Percentiles rank a stretch among this genome's conserved stretches.
phyloP scores from a whole-genome alignment of 1,139 yeast genomes.

The Entelexis paramagnoliae region DNA sequence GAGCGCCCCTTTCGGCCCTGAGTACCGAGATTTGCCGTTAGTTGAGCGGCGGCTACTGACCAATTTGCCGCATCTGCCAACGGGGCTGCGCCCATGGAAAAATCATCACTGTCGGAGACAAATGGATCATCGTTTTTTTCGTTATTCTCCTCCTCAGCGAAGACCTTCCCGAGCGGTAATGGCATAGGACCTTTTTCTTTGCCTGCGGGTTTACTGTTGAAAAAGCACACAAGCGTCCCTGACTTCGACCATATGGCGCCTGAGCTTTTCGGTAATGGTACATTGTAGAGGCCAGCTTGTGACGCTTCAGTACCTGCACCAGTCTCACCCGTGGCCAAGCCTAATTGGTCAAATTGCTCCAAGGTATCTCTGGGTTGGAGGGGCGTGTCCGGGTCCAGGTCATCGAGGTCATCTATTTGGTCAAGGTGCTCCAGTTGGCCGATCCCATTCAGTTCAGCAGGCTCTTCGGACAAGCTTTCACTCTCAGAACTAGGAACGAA shows the following conservation, averaged over 20 bases:
- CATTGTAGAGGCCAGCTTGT: constrained; percentile 44
- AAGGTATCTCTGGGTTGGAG: background rate
- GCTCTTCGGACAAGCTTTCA: background rate
- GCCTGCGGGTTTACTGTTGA: constrained; percentile 28
- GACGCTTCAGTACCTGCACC: background rate
- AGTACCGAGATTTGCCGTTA: constrained; percentile 4
- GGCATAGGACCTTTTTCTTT: constrained; percentile 22
- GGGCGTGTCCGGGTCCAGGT: background rate
- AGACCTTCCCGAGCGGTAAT: constrained; percentile 22
- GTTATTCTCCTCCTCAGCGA: constrained; percentile 22
- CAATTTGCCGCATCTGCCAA: constrained; percentile 11
- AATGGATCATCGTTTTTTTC: constrained; percentile 24
- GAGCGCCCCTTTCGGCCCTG: background rate
- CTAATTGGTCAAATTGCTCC: constrained; percentile 1
- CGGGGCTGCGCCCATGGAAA: constrained; percentile 11
- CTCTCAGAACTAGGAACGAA: background rate
- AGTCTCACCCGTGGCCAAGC: background rate
- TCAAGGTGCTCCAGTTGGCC: constrained; percentile 4
- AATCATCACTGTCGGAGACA: constrained; percentile 26
- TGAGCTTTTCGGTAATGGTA: constrained; percentile 88
- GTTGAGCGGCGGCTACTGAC: constrained; percentile 20
- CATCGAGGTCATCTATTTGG: background rate
- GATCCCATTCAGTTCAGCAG: background rate
- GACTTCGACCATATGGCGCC: constrained; percentile 80
- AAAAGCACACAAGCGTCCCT: constrained; percentile 75